A percentile compares a stretch with the other conserved stretches of the same genome.
Evolutionary conservation across 192 early-diverging fungal species (phyloP).

Genomic region (Mortierella alpina): DNA sequence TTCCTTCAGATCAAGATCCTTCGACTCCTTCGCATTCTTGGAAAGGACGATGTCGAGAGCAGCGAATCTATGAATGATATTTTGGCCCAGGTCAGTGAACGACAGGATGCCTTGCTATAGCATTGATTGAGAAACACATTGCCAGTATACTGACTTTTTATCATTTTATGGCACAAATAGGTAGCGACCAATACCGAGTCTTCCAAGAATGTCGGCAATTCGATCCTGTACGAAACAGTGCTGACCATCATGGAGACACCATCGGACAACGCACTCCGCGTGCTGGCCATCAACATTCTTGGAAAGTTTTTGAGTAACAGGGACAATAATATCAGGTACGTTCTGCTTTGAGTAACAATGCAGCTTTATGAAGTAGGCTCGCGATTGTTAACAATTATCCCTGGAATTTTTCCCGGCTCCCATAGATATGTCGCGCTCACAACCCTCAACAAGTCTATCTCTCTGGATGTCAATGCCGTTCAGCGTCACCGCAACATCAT

Average conservation of each 20-base stretch:
- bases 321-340: conserved; percentile 96
- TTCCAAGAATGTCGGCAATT: conserved; percentile 96
- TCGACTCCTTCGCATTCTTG: conserved; percentile 88
- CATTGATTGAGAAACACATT: not conserved
- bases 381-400: not conserved
- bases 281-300: conserved; percentile 97
- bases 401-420: not conserved
- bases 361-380: not conserved
- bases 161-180: conserved; percentile 19
- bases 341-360: not conserved
- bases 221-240: conserved; percentile 98
- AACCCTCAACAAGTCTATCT: conserved; percentile 92
- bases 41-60: conserved; percentile 80
- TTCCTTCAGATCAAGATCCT: conserved; percentile 97
- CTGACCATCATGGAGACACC: conserved; percentile 96
- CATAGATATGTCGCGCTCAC: conserved; percentile 94
- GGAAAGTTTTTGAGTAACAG: conserved; percentile 94
- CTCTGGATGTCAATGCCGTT: conserved; percentile 91
- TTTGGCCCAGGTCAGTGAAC: conserved; percentile 79
- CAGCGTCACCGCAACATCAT: conserved; percentile 98
- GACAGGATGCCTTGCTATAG: not conserved
- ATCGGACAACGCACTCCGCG: conserved; percentile 88
- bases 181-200: conserved; percentile 95
- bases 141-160: not conserved
- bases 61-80: conserved; percentile 97